Percentiles rank a stretch among this genome's conserved stretches.
These are phyloP conservation scores for Talaromyces pinophilus DNA, from an alignment of 2,329 filamentous ascomycete species.

Conservation along the genomic window DNA sequence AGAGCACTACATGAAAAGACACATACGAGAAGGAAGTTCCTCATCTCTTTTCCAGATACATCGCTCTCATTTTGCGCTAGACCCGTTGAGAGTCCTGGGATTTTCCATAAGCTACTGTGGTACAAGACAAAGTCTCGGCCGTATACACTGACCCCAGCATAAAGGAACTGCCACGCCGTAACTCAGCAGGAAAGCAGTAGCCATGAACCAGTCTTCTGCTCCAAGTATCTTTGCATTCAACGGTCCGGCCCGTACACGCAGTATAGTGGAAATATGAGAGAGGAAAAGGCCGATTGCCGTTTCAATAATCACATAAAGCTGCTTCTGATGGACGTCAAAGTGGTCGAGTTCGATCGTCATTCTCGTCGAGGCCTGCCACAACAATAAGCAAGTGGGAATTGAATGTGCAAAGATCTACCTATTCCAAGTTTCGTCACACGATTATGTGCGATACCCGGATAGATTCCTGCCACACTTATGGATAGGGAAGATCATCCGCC, in stretches of 20 bases:
- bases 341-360: constrained; percentile 6
- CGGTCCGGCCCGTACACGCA: neutral
- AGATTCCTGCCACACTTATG: too few species aligned
- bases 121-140: too few species aligned
- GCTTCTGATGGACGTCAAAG: neutral
- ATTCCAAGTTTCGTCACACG: too few species aligned
- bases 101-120: neutral
- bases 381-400: neutral
- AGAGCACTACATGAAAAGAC: too few species aligned
- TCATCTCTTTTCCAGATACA: neutral
- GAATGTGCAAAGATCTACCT: neutral
- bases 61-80: neutral
- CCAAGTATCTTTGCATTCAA: neutral
- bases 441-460: too few species aligned
- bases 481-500: too few species aligned
- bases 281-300: neutral
- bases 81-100: neutral
- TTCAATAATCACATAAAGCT: neutral
- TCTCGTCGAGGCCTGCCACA: neutral
- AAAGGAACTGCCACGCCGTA: neutral
- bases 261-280: neutral
- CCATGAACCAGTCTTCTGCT: neutral
- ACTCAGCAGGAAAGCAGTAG: neutral
- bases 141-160: neutral
- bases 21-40: neutral